These are phyloP conservation scores for Alternaria sp. DNA, from an alignment of 2,329 filamentous ascomycete species.

Conservation along the genomic window DNA sequence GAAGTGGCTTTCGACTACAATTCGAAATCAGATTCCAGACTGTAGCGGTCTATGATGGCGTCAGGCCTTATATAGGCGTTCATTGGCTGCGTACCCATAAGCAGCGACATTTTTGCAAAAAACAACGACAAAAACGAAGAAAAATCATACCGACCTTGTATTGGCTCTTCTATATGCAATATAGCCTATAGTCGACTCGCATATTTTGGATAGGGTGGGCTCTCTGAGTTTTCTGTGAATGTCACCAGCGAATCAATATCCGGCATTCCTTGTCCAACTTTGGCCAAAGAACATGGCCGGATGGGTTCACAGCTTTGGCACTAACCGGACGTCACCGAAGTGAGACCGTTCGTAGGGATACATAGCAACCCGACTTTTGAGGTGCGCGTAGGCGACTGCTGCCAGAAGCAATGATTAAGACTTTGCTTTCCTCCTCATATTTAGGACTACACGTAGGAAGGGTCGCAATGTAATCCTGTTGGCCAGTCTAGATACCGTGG, in stretches of 20 bases:
- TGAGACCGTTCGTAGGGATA: background rate
- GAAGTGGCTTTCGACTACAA: background rate
- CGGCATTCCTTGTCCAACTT: background rate
- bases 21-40: background rate
- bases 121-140: background rate
- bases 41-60: background rate
- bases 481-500: background rate
- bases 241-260: background rate
- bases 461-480: background rate
- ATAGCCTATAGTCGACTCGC: background rate
- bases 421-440: background rate
- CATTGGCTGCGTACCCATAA: background rate
- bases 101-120: background rate
- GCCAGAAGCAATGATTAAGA: background rate
- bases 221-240: background rate
- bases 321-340: background rate
- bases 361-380: background rate
- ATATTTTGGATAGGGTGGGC: background rate
- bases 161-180: background rate
- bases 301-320: background rate
- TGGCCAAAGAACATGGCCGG: background rate
- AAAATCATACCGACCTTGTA: background rate
- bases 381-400: background rate
- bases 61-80: background rate
- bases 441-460: background rate